phyloP scores from a whole-genome alignment of 345 rosid genomes.

The Brassica juncea region DNA sequence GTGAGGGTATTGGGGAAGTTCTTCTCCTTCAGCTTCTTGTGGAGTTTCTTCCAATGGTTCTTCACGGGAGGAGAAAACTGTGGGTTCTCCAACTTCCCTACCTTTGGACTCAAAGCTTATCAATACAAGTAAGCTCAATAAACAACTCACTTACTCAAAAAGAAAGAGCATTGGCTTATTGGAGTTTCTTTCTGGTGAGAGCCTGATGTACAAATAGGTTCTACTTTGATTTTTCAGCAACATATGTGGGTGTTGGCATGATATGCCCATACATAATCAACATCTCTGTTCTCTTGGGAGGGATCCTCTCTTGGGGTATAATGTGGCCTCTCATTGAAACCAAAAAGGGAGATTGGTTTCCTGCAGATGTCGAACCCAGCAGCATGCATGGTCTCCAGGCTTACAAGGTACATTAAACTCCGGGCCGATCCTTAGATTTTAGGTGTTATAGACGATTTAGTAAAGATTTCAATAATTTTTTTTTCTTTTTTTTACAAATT shows the following conservation, averaged over 20 bases:
- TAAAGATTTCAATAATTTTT: no score
- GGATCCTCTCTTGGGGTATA: constrained; percentile 78
- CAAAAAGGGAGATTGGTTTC: constrained; percentile 61
- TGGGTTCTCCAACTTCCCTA: constrained; percentile 69
- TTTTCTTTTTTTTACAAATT: no score
- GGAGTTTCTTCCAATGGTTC: constrained; percentile 95
- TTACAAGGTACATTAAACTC: constrained; percentile 49
- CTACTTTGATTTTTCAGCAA: constrained; percentile 80
- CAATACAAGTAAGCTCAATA: constrained; percentile 50
- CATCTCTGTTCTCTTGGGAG: constrained; percentile 67
- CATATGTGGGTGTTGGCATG: constrained; percentile 90
- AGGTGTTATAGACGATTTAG: no score
- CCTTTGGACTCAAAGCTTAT: constrained; percentile 69
- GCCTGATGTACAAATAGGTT: constrained; percentile 55
- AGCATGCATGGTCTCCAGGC: constrained; percentile 69
- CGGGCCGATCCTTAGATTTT: no score
- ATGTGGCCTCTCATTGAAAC: constrained; percentile 83
- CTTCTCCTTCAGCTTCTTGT: constrained; percentile 77
- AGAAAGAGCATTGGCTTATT: constrained; percentile 6
- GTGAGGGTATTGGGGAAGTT: constrained; percentile 64
- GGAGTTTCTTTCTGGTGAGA: constrained; percentile 36
- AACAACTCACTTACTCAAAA: background rate
- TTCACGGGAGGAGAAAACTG: constrained; percentile 61
- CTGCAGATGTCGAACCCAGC: constrained; percentile 39
- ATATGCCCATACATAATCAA: constrained; percentile 76